phyloP scores from a whole-genome alignment of 1,284 basidiomycete species.

The Ustilago hordei region DNA sequence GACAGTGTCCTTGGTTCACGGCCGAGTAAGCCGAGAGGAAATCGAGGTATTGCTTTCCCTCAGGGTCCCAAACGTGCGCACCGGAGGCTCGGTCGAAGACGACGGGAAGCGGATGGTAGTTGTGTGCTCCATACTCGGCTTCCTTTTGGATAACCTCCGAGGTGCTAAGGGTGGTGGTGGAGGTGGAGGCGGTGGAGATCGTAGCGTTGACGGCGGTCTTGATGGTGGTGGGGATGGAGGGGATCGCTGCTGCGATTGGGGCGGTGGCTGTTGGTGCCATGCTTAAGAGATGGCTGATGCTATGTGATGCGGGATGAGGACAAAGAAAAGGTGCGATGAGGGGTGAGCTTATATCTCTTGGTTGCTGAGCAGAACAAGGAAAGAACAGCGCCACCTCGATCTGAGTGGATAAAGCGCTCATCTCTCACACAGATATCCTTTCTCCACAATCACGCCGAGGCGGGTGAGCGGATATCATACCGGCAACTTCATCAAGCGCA shows the following conservation, averaged over 20 bases:
- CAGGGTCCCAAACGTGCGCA: constrained; percentile 95
- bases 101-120: constrained; percentile 94
- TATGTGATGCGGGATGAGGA: not conserved
- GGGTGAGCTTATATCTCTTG: constrained; percentile 28
- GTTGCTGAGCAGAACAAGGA: not conserved
- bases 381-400: constrained; percentile 29
- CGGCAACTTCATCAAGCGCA: constrained; percentile 22
- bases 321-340: not conserved
- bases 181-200: constrained; percentile 38
- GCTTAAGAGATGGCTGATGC: constrained; percentile 4
- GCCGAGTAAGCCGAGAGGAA: constrained; percentile 96
- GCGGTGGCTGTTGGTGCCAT: constrained; percentile 57
- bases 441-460: not conserved
- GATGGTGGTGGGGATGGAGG: constrained; percentile 35
- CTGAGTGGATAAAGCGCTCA: constrained; percentile 11
- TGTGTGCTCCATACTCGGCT: constrained; percentile 82
- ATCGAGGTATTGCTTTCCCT: constrained; percentile 77
- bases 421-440: no score
- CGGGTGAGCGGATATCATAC: constrained; percentile 27
- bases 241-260: constrained; percentile 23
- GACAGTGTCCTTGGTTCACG: constrained; percentile 88
- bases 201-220: constrained; percentile 46
- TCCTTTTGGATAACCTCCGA: constrained; percentile 84
- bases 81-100: constrained; percentile 92
- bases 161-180: constrained; percentile 64